Evolutionary conservation across 2,329 filamentous ascomycete genomes (phyloP), one percentile per base, ranked within the genome.

Genomic region (Fusarium burgessii): DNA sequence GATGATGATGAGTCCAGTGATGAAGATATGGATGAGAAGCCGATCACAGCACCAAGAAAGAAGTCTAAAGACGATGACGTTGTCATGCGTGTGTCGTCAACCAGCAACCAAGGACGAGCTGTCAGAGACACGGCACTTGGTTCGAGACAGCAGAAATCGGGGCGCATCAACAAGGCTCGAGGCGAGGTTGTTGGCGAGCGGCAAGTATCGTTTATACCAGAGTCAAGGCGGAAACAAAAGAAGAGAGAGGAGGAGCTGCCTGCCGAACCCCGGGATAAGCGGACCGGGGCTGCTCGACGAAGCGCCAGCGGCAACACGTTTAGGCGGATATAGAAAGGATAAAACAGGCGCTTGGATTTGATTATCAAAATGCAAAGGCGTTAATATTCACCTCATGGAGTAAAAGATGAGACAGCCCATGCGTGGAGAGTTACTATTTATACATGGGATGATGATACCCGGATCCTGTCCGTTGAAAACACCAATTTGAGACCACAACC

Each of bases 271-370:
- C 76, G 78, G 46, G 78, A 78, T 45, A 82, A 79, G 71, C 78
- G 78, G 33, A 63, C 58, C 47, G 82, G 83, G 59, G 78, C 78
- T 59, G 78, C 78, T 60, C 88, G 92, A 75, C 84, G 92, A 75
- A 94, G 91, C 80, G 93, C 93, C 54, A 94, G 92, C 80, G 87
- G 87, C 56, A 95, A 95, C 81, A 90, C 90, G 42, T 93, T 94
- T 79, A 88, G 91, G 78, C 87, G 85, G 77, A 86, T 93, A 84
- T 91, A 82, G 79, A 40, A 82, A 79, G 29, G 29, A 58, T 25
- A 51, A 72, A 68, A 56, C 36, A 68, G 71, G 69, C 66, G 74
- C 66, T 75, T 71, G 65, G 66, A 67, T 61, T 70, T 71, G 55
- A 70, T 77, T 70, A 72, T 70, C 51, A 58, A 58, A 65, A 62